A percentile compares a stretch with the other conserved stretches of the same genome.
Conservation (phyloP, 805 yeast genomes). For the Candida rishiriensis region DNA sequence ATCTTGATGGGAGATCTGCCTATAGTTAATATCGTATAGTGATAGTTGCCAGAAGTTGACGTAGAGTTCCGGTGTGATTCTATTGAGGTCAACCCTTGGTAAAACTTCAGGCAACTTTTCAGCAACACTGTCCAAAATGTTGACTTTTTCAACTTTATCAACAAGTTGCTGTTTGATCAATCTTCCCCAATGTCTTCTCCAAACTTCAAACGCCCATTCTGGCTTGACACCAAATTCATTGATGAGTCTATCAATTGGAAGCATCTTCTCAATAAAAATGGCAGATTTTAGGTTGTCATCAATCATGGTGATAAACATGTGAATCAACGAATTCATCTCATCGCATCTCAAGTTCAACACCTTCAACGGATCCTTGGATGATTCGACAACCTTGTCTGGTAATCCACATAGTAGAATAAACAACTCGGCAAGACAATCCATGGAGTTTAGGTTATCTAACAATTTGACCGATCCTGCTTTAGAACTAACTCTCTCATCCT, state of each 20-base stretch:
- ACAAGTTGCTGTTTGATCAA: constrained; percentile 20
- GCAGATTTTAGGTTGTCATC: constrained; percentile 42
- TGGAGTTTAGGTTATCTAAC: constrained; percentile 39
- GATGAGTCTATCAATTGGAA: constrained; percentile 38
- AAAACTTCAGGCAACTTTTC: constrained; percentile 12
- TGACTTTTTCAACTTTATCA: constrained; percentile 7
- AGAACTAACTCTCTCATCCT: constrained; percentile 50
- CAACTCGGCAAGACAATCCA: constrained; percentile 54
- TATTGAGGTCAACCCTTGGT: constrained; percentile 18
- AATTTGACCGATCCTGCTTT: constrained; percentile 45
- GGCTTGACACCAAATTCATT: constrained; percentile 42
- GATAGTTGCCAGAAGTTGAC: constrained; percentile 69
- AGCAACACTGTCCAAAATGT: constrained; percentile 9
- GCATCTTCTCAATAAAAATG: constrained; percentile 32
- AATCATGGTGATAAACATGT: constrained; percentile 57
- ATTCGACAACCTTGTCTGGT: constrained; percentile 35
- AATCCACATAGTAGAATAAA: constrained; percentile 56
- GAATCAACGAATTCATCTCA: constrained; percentile 63
- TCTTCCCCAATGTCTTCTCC: constrained; percentile 50
- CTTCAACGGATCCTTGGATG: constrained; percentile 49
- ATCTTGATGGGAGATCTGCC: constrained; percentile 43
- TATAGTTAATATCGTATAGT: constrained; percentile 63
- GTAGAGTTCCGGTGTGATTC: constrained; percentile 41
- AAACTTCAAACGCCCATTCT: constrained; percentile 71
- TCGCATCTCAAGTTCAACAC: constrained; percentile 69